Conservation (phyloP, 352 stramenopile genomes). For the Globisporangium mamillatum region DNA sequence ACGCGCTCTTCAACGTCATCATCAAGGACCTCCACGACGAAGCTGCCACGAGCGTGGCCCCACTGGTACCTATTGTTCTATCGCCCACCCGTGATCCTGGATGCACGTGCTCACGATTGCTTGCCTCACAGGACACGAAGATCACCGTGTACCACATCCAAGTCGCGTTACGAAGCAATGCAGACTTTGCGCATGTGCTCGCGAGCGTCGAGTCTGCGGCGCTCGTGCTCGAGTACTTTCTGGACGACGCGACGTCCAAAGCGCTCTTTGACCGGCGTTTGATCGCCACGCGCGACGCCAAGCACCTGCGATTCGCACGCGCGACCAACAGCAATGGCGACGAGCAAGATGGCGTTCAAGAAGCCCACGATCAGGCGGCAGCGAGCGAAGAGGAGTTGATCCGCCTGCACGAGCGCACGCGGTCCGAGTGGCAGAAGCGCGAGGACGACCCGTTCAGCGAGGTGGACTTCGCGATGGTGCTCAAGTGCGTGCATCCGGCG, state of each 20-base stretch:
- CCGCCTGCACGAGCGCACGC: slow-evolving; percentile 38
- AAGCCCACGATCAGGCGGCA: background rate
- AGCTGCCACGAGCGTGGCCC: slow-evolving; percentile 21
- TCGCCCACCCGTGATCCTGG: background rate
- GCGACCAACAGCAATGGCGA: background rate
- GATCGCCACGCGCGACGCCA: slow-evolving; percentile 40
- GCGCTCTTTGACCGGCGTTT: slow-evolving; percentile 40
- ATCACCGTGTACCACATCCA: slow-evolving; percentile 55
- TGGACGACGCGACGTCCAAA: slow-evolving; percentile 46
- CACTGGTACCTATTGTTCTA: slow-evolving; percentile 19
- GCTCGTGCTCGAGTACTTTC: slow-evolving; percentile 45
- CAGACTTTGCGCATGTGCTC: slow-evolving; percentile 36
- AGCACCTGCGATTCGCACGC: slow-evolving; percentile 29
- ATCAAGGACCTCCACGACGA: slow-evolving; percentile 43
- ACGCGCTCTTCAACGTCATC: slow-evolving; percentile 45
- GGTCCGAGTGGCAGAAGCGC: slow-evolving; percentile 54
- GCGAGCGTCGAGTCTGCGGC: slow-evolving; percentile 30
- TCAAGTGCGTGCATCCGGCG: slow-evolving; percentile 59
- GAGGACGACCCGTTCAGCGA: slow-evolving; percentile 59
- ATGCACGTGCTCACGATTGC: background rate
- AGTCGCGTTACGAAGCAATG: slow-evolving; percentile 42
- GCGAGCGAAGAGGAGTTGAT: slow-evolving; percentile 39
- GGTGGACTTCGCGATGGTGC: slow-evolving; percentile 53
- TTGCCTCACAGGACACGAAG: slow-evolving; percentile 34
- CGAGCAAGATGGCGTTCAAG: background rate